Percentiles rank a stretch among this genome's conserved stretches.
These are phyloP conservation scores for Mycena venus DNA, from an alignment of 768 basidiomycete genomes.

Conservation along the genomic window DNA sequence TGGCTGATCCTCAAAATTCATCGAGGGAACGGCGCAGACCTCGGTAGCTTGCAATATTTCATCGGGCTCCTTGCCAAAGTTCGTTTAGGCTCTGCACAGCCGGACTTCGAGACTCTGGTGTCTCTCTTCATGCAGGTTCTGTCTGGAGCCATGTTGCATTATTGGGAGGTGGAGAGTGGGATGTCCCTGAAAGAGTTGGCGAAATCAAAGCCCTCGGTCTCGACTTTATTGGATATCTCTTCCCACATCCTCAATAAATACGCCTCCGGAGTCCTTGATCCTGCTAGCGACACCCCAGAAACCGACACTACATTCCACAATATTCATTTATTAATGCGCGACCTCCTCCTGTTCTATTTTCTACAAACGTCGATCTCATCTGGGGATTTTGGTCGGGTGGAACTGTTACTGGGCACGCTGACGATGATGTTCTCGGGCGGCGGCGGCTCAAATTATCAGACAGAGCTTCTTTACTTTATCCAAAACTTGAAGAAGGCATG, in stretches of 20 bases:
- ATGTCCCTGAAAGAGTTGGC: slow-evolving; percentile 6
- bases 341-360: background rate
- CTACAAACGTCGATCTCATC: background rate
- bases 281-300: background rate
- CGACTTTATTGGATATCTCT: slow-evolving; percentile 15
- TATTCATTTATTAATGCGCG: background rate
- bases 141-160: slow-evolving; percentile 24
- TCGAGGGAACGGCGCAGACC: slow-evolving; percentile 16
- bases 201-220: slow-evolving; percentile 33
- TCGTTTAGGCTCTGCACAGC: slow-evolving; percentile 33
- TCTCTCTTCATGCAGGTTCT: slow-evolving; percentile 31
- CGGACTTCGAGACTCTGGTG: slow-evolving; percentile 35
- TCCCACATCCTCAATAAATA: background rate
- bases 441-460: slow-evolving; percentile 11
- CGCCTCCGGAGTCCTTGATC: background rate
- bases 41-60: slow-evolving; percentile 34
- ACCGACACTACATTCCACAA: background rate
- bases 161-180: slow-evolving; percentile 30
- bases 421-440: slow-evolving; percentile 19
- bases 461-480: background rate
- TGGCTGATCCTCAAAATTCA: slow-evolving; percentile 26
- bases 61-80: slow-evolving; percentile 29
- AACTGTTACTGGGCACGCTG: background rate
- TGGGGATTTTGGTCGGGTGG: slow-evolving; percentile 14
- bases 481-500: slow-evolving; percentile 18